phyloP scores from a whole-genome alignment of 129 eudicot genomes.

The Solidago caesia region DNA sequence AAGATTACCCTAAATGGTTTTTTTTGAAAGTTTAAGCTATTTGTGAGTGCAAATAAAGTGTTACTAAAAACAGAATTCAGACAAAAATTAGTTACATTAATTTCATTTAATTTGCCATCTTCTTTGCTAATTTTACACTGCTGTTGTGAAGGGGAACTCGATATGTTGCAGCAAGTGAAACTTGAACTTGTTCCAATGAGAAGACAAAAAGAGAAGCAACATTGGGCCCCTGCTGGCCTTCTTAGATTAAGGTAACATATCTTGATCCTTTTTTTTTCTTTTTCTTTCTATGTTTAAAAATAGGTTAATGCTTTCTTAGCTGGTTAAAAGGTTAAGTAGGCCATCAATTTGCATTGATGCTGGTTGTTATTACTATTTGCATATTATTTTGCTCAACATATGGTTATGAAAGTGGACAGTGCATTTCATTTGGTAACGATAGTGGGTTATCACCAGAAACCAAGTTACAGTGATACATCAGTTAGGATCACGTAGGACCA shows the following conservation, averaged over 20 bases:
- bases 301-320: slow-evolving; percentile 20
- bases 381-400: slow-evolving; percentile 17
- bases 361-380: slow-evolving; percentile 29
- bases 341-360: slow-evolving; percentile 3
- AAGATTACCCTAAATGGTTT: background rate
- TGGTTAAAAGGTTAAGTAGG: slow-evolving; percentile 26
- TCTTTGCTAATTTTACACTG: background rate
- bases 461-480: slow-evolving; percentile 30
- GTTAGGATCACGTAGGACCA: slow-evolving; percentile 39
- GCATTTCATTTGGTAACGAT: slow-evolving; percentile 12
- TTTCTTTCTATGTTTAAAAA: background rate
- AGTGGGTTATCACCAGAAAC: slow-evolving; percentile 41
- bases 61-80: background rate
- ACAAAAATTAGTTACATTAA: background rate
- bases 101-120: background rate
- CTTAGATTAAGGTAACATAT: slow-evolving; percentile 20
- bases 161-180: slow-evolving; percentile 16
- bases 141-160: background rate
- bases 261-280: slow-evolving; percentile 18
- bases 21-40: background rate
- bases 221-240: background rate
- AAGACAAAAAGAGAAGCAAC: background rate
- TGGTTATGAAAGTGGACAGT: slow-evolving; percentile 29
- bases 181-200: background rate
- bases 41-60: background rate